These are phyloP conservation scores for Xylaria longipes DNA, from an alignment of 495 filamentous ascomycete species.

Conservation along the genomic window DNA sequence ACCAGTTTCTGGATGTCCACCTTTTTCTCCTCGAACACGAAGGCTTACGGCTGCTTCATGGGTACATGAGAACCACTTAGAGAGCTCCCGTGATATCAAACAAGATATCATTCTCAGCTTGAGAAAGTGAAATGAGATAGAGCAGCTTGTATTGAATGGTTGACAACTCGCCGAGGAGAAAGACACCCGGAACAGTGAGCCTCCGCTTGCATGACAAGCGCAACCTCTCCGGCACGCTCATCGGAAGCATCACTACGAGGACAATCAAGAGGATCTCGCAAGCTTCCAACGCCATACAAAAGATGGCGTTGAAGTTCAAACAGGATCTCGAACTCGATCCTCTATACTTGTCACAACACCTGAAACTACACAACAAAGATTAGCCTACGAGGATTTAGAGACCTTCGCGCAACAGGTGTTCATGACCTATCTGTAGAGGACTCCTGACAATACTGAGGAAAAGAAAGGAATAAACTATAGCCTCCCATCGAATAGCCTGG, in stretches of 20 bases:
- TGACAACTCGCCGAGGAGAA: conserved; percentile 43
- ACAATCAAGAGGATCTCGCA: conserved; percentile 42
- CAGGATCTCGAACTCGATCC: conserved; percentile 27
- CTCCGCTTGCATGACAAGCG: conserved; percentile 36
- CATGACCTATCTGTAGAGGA: neutral
- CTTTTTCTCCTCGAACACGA: conserved; percentile 24
- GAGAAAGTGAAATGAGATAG: neutral
- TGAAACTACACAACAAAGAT: neutral
- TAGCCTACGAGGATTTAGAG: neutral
- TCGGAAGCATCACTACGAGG: conserved; percentile 42
- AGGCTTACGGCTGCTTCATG: conserved; percentile 14
- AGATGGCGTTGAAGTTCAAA: conserved; percentile 35
- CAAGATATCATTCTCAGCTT: neutral
- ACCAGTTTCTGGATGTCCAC: conserved; percentile 26
- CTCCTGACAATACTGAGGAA: neutral
- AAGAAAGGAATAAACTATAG: neutral
- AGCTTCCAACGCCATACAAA: conserved; percentile 36
- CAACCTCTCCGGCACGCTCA: conserved; percentile 38
- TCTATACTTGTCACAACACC: neutral
- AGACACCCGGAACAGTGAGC: conserved; percentile 36
- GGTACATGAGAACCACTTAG: conserved; percentile 21
- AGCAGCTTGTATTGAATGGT: neutral
- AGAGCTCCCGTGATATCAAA: conserved; percentile 31
- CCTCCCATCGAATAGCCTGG: neutral
- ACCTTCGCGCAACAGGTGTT: neutral